Conservation (phyloP, 2,329 filamentous ascomycete genomes). For the Aspergillus ustus region DNA sequence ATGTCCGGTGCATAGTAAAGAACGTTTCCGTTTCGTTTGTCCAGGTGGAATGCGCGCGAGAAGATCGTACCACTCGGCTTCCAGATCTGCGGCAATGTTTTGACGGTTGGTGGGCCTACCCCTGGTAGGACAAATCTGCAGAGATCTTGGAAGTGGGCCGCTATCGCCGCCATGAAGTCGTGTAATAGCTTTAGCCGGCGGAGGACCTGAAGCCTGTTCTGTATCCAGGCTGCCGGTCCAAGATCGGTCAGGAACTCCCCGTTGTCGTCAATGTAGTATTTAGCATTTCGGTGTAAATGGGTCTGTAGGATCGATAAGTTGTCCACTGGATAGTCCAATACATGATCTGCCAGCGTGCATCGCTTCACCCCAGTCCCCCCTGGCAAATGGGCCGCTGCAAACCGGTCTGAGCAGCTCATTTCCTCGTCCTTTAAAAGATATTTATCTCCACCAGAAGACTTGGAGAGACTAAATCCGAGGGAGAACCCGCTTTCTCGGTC, state of each 20-base stretch:
- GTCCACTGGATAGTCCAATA: constrained; percentile 10
- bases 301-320: constrained; percentile 15
- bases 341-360: constrained; percentile 12
- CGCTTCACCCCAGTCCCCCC: neutral
- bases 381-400: neutral
- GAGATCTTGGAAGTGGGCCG: constrained; percentile 12
- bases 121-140: neutral
- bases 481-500: neutral
- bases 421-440: constrained; percentile 16
- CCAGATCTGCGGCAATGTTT: constrained; percentile 9
- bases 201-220: constrained; percentile 11
- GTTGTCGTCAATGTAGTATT: constrained; percentile 7
- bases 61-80: constrained; percentile 5
- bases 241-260: constrained; percentile 8
- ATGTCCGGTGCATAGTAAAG: constrained; percentile 10
- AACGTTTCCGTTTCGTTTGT: neutral
- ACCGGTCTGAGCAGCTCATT: constrained; percentile 16
- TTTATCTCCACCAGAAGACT: neutral
- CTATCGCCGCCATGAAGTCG: constrained; percentile 14
- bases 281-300: constrained; percentile 4
- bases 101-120: neutral
- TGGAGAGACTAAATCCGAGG: neutral
- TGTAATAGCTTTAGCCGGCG: constrained; percentile 2
- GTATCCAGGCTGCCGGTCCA: constrained; percentile 2
- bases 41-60: constrained; percentile 11